phyloP scores from a whole-genome alignment of 1,284 basidiomycete genomes.

The Meira nashicola region DNA sequence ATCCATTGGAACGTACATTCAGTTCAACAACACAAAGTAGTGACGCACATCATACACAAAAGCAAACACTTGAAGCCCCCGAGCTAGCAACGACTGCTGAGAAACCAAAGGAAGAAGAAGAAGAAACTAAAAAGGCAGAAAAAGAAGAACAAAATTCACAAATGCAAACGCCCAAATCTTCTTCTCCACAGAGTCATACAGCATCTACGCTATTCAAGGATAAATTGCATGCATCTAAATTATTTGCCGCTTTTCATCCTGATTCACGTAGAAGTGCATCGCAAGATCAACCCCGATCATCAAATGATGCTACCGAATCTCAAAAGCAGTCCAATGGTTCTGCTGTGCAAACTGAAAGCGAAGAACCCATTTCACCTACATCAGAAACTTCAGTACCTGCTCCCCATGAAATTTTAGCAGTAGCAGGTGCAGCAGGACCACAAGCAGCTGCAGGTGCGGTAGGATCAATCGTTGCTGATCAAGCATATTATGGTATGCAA shows the following conservation, averaged over 20 bases:
- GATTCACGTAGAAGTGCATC: too few relatives aligned
- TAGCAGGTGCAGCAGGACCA: conserved; percentile 2
- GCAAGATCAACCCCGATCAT: too few relatives aligned
- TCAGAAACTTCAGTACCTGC: not conserved
- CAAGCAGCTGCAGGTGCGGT: not conserved
- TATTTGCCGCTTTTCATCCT: too few relatives aligned
- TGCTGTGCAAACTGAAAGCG: too few relatives aligned
- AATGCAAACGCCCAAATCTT: too few relatives aligned
- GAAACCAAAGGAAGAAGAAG: not conserved
- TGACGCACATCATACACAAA: not conserved
- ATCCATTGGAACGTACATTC: conserved; percentile 5
- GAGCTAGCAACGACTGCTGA: not conserved
- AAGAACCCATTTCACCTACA: not conserved
- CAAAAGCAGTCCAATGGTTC: too few relatives aligned
- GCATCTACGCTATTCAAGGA: not conserved
- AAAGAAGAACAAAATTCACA: not conserved
- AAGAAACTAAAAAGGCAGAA: not conserved
- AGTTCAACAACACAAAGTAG: not conserved
- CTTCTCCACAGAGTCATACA: not conserved
- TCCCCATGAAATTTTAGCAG: not conserved
- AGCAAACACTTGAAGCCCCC: not conserved
- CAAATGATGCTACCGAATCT: too few relatives aligned
- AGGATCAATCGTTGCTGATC: not conserved
- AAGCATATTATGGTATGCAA: not conserved
- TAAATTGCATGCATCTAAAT: not conserved